Conservation (phyloP, 768 basidiomycete genomes). For the Pulveroboletus ravenelii region DNA sequence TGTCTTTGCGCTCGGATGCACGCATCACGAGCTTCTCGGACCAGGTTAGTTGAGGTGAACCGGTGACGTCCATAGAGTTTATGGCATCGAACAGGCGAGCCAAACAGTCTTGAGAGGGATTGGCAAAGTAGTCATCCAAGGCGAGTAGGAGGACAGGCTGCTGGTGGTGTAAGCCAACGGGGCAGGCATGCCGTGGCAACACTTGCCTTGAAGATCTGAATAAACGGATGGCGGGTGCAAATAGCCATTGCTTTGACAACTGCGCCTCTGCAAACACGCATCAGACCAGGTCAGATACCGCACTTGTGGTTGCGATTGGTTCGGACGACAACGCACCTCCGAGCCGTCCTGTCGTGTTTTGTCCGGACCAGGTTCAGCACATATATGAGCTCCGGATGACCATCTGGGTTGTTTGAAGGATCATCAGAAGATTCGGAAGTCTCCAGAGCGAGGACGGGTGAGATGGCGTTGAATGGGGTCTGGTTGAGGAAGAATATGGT, state of each 20-base stretch:
- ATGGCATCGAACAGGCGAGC: slow-evolving; percentile 88
- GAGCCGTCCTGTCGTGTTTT: slow-evolving; percentile 79
- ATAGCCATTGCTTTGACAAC: slow-evolving; percentile 93
- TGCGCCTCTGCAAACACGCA: slow-evolving; percentile 60
- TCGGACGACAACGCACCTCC: slow-evolving; percentile 48
- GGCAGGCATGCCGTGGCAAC: not conserved
- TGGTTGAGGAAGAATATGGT: slow-evolving; percentile 98
- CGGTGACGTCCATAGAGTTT: slow-evolving; percentile 85
- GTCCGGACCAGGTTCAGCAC: slow-evolving; percentile 90
- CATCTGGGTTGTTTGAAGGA: slow-evolving; percentile 22
- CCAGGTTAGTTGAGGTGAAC: slow-evolving; percentile 71
- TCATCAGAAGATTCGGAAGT: slow-evolving; percentile 36
- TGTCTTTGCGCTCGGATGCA: slow-evolving; percentile 83
- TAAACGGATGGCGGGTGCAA: slow-evolving; percentile 88
- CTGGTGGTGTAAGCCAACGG: slow-evolving; percentile 5
- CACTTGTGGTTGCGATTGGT: not conserved
- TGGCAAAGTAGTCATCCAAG: slow-evolving; percentile 88
- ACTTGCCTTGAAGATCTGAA: slow-evolving; percentile 90
- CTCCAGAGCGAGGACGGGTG: slow-evolving; percentile 73
- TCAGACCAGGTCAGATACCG: slow-evolving; percentile 10
- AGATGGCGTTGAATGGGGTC: slow-evolving; percentile 81
- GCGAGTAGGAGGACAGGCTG: slow-evolving; percentile 92
- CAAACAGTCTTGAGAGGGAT: slow-evolving; percentile 87
- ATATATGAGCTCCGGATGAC: slow-evolving; percentile 60
- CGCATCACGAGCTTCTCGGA: slow-evolving; percentile 88